phyloP scores from a whole-genome alignment of 257 asterid species.

The Solanum pinnatisectum region DNA sequence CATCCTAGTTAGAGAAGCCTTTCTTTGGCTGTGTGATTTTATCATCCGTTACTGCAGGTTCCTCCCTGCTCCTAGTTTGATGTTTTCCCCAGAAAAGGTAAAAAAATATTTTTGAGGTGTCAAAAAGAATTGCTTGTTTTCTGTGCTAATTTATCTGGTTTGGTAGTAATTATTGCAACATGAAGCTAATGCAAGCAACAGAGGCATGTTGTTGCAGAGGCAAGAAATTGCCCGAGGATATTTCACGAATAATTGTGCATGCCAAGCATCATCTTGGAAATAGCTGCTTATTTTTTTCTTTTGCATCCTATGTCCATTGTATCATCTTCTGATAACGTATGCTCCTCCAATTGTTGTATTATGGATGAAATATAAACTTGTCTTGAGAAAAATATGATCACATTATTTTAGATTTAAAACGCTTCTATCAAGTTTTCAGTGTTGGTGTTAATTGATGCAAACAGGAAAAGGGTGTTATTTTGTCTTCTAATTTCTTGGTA shows the following conservation, averaged over 20 bases:
- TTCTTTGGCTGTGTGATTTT: slow-evolving; percentile 35
- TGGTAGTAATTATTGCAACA: neutral
- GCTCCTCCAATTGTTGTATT: too few species aligned
- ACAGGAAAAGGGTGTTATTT: neutral
- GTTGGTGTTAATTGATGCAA: neutral
- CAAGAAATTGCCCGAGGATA: neutral
- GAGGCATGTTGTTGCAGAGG: neutral
- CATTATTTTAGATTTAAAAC: neutral
- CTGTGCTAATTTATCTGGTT: neutral
- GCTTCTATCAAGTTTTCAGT: neutral
- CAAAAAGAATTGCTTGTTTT: neutral
- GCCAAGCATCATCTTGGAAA: neutral
- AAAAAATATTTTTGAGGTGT: neutral
- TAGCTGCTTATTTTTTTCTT: neutral
- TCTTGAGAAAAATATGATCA: neutral
- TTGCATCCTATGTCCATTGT: too few species aligned
- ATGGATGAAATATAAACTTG: too few species aligned
- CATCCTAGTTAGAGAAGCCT: slow-evolving; percentile 60
- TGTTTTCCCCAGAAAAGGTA: neutral
- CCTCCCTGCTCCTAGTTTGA: neutral
- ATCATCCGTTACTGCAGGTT: neutral
- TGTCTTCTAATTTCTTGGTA: neutral
- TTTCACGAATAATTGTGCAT: neutral
- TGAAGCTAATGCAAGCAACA: neutral
- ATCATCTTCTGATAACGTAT: too few species aligned